A percentile compares a stretch with the other conserved stretches of the same genome.
Conservation (phyloP, 2,329 filamentous ascomycete genomes). For the Verticillium tricorpus region DNA sequence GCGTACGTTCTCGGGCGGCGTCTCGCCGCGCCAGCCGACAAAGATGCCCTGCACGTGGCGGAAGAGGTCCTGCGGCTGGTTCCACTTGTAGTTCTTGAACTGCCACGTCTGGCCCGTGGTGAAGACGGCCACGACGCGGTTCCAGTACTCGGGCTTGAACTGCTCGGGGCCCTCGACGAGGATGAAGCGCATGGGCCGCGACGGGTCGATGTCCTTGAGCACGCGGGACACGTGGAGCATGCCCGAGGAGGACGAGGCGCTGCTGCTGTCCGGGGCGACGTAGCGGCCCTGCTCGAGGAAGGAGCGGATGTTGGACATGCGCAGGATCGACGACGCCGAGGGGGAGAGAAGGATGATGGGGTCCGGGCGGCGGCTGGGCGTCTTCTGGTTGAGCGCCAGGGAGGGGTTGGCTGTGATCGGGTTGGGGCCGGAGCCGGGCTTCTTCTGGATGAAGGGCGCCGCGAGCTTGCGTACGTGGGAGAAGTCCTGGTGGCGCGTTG, state of each 20-base stretch:
- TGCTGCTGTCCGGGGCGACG: conserved; percentile 67
- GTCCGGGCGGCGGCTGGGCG: conserved; percentile 51
- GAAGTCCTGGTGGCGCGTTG: conserved; percentile 64
- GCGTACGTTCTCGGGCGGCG: conserved; percentile 70
- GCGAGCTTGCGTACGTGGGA: conserved; percentile 87
- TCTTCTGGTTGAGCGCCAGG: conserved; percentile 51
- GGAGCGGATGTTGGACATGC: conserved; percentile 91
- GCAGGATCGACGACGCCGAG: conserved; percentile 88
- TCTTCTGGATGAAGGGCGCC: conserved; percentile 66
- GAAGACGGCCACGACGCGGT: conserved; percentile 90
- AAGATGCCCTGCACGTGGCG: conserved; percentile 82
- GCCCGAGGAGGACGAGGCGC: conserved; percentile 62
- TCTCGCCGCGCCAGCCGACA: conserved; percentile 86
- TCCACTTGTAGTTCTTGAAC: conserved; percentile 98
- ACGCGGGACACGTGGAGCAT: conserved; percentile 82
- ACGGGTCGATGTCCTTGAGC: conserved; percentile 66
- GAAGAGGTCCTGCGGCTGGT: conserved; percentile 82
- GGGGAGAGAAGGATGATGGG: conserved; percentile 97
- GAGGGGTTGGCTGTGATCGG: conserved; percentile 35
- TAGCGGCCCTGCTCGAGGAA: conserved; percentile 87
- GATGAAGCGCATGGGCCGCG: conserved; percentile 82
- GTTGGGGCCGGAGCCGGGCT: conserved; percentile 35
- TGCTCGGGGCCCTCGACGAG: conserved; percentile 89
- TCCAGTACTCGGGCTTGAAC: conserved; percentile 98
- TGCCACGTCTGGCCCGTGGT: conserved; percentile 98